Evolutionary conservation across 768 basidiomycete genomes (phyloP), one percentile per base, ranked within the genome.

Genomic region (Lentinus tigrinus): DNA sequence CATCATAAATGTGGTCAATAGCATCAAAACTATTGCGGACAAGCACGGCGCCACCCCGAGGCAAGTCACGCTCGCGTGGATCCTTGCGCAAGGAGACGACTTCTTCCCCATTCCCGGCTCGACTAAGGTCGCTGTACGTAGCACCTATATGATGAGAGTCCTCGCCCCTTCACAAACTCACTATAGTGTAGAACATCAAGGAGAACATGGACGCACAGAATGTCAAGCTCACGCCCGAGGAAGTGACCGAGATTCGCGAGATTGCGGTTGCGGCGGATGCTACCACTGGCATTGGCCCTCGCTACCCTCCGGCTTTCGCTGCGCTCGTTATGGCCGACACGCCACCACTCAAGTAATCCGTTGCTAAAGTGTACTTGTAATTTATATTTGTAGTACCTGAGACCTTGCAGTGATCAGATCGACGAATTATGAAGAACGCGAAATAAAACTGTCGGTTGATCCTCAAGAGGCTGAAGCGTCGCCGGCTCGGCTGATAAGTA

Each of bases 241-340:
- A 74, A 36, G 49, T 71, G 26, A 48, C 61, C 4, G 68, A 67
- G 24, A 60, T 75, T 43, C 67, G 73, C 9, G 31, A 58, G 34
- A 50, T 70, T 16, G 69, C 71, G 16, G 63, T 66, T 26, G 58
- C 73, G 63, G 63, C 60, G 6, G 66, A 60, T 51, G 44, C 37
- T 11, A 42, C 54, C 7, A n/a, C 23, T 6, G n/a, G 36, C 3
- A n/a, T 46, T 6, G n/a, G 36, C 3, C 6, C 31, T 6, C 38
- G 52, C 16, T 53, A 53, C 27, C 52, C 52, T 4, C 4, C 39
- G 17, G 38, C 16, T 3, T 17, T 26, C 19, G 4, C 3, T 16
- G 57, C 46, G 16, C 27, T 53, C 9, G 39, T 76, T 17, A 73
- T 75, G 50, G 69, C 58, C 0, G 74, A 78, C 48, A 78, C 75